Conservation (phyloP, 108 stramenopile species). For the Nitzschia putrida region DNA sequence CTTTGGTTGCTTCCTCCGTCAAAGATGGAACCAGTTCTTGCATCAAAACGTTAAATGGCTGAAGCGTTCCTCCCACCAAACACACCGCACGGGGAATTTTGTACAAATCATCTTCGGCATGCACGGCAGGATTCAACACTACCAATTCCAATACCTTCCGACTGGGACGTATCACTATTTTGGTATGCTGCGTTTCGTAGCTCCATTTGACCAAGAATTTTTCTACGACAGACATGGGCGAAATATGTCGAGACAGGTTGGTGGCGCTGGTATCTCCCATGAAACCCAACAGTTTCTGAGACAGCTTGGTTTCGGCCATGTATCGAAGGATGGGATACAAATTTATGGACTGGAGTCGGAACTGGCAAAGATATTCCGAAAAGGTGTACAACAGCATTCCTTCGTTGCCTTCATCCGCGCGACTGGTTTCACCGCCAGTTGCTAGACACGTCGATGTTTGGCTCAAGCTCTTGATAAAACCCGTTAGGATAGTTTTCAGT, state of each 20-base stretch:
- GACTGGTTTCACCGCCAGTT: neutral
- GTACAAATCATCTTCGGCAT: conserved; percentile 73
- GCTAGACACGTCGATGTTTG: conserved; percentile 19
- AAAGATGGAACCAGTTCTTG: conserved; percentile 78
- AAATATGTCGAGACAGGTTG: conserved; percentile 71
- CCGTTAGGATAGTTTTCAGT: conserved; percentile 69
- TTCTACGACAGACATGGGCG: conserved; percentile 80
- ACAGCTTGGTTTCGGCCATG: conserved; percentile 76
- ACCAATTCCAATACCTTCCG: conserved; percentile 56
- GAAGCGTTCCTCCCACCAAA: conserved; percentile 96
- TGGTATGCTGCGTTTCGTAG: conserved; percentile 58
- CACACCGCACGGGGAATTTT: conserved; percentile 87
- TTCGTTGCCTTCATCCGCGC: neutral
- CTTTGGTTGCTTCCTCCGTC: conserved; percentile 41
- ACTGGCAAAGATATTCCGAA: conserved; percentile 13
- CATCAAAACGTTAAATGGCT: conserved; percentile 86
- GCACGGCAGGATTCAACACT: conserved; percentile 84
- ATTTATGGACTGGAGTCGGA: conserved; percentile 89
- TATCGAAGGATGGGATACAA: conserved; percentile 87
- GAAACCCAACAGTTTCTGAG: conserved; percentile 89
- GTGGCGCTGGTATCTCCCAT: conserved; percentile 35
- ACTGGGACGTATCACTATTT: conserved; percentile 53
- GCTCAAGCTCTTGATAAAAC: conserved; percentile 48
- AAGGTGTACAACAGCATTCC: conserved; percentile 1
- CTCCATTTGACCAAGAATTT: conserved; percentile 72